Conservation (phyloP, 768 basidiomycete genomes). For the Mrakia frigida region DNA sequence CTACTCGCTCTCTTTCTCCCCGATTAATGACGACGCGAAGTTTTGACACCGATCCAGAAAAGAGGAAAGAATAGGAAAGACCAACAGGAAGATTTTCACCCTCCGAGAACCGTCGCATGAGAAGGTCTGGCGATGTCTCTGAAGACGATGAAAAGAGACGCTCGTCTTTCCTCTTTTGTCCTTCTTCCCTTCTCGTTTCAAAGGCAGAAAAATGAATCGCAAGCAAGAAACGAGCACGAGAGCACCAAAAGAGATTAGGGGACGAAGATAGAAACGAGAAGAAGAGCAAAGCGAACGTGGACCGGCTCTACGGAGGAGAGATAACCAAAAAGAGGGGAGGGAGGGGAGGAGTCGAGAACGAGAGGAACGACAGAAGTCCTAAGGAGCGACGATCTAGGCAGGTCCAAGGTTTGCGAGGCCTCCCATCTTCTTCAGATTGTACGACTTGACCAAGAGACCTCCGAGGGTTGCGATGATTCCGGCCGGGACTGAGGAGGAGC, state of each 20-base stretch:
- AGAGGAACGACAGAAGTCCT: not conserved
- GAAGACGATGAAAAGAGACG: no score
- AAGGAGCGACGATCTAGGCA: not conserved
- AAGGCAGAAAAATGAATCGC: no score
- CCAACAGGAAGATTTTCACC: no score
- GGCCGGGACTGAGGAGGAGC: not conserved
- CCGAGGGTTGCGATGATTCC: conserved; percentile 13
- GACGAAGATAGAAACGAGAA: not conserved
- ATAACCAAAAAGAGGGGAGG: not conserved
- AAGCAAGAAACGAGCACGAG: no score
- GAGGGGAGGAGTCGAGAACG: not conserved
- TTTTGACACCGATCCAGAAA: not conserved
- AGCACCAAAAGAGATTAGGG: not conserved
- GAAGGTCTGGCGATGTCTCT: no score
- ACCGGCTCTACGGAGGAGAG: no score
- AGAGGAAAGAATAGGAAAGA: not conserved
- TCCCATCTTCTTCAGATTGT: conserved; percentile 28
- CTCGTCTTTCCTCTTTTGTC: no score
- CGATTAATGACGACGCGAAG: not conserved
- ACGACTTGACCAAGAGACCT: not conserved
- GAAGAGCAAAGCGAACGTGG: not conserved
- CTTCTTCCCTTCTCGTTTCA: no score
- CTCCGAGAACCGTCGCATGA: no score
- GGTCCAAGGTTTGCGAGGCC: conserved; percentile 17
- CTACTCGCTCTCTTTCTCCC: not conserved